phyloP scores from a whole-genome alignment of 306 rosid species.

The Rubus idaeus region DNA sequence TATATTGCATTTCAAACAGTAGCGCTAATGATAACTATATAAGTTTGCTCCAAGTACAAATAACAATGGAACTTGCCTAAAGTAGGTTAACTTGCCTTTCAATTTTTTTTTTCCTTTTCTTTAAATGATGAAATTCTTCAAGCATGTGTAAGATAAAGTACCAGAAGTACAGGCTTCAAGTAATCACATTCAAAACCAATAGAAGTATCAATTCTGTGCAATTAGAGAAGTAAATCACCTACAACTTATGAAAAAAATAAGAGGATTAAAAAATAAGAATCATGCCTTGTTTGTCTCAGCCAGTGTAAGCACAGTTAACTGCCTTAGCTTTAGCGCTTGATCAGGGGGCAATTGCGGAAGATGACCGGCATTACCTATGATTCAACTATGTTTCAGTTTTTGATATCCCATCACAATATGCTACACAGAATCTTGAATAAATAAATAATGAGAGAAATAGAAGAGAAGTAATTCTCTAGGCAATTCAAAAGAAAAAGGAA shows the following conservation, averaged over 20 bases:
- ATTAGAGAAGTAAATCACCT: constrained; percentile 13
- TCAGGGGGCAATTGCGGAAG: constrained; percentile 69
- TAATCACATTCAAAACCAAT: neutral
- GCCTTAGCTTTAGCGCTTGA: constrained; percentile 85
- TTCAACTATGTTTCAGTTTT: constrained; percentile 13
- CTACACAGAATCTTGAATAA: neutral
- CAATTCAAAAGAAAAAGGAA: neutral
- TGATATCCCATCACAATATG: constrained; percentile 7
- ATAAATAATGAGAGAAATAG: neutral
- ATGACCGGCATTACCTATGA: constrained; percentile 56
- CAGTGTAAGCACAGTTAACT: constrained; percentile 97
- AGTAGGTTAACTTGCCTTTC: neutral
- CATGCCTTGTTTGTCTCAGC: constrained; percentile 83
- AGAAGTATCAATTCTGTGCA: constrained; percentile 7
- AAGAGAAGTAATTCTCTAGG: neutral
- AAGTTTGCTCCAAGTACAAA: neutral
- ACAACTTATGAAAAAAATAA: neutral
- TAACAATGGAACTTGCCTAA: neutral
- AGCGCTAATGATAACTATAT: neutral
- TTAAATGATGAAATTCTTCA: neutral
- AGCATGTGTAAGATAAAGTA: neutral
- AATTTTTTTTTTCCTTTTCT: neutral
- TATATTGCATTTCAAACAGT: neutral
- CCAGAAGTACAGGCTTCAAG: constrained; percentile 3
- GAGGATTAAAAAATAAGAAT: constrained; percentile 4